These are phyloP conservation scores for Amanita exitialis DNA, from an alignment of 768 basidiomycete species.

Conservation along the genomic window DNA sequence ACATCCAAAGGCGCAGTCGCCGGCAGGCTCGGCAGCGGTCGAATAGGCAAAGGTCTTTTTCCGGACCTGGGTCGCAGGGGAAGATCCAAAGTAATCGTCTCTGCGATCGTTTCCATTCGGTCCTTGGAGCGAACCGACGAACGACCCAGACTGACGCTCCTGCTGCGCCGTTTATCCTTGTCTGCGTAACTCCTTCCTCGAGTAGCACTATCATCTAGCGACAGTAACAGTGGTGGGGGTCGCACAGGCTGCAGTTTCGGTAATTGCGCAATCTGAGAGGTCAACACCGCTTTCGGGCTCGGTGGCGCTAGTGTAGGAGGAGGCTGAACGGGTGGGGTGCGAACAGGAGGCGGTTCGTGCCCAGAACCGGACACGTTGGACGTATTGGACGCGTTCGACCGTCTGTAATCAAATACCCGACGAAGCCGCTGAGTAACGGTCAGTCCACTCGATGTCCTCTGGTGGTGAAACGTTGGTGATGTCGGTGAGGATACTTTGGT, in stretches of 20 bases:
- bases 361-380: not conserved
- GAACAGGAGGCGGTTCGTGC: not conserved
- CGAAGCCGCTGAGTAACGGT: conserved; percentile 1
- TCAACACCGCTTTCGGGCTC: not conserved
- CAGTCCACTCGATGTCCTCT: not conserved
- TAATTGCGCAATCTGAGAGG: not conserved
- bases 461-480: not conserved
- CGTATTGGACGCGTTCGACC: not conserved
- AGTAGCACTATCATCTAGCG: not conserved
- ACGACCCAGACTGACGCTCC: not conserved
- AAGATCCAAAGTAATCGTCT: not conserved
- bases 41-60: not conserved
- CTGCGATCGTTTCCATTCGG: not conserved
- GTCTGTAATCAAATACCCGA: conserved; percentile 2
- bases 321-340: not conserved
- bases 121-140: not conserved
- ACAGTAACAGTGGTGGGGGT: not conserved
- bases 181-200: not conserved
- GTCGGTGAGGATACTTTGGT: not conserved
- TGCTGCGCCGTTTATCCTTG: conserved; percentile 2
- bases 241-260: not conserved
- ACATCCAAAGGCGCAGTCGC: not conserved
- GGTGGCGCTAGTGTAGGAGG: not conserved
- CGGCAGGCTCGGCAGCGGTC: not conserved
- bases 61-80: not conserved